phyloP scores from a whole-genome alignment of 805 yeast species.

The Lipomyces orientalis region DNA sequence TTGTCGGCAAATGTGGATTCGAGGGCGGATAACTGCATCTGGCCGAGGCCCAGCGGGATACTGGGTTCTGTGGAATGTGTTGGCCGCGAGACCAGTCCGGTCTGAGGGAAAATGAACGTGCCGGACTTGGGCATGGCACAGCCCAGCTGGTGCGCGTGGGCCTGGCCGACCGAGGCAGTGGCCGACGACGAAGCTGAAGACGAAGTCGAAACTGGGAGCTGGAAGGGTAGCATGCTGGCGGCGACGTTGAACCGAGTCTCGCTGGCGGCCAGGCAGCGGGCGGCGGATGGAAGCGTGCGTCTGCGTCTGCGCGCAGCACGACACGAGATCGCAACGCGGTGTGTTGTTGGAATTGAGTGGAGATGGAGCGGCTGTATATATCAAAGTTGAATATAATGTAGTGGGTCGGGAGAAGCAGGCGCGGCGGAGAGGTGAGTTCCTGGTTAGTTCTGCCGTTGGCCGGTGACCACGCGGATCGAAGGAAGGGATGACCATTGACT shows the following conservation, averaged over 20 bases:
- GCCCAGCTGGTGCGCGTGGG: not conserved
- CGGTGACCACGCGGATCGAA: conserved; percentile 21
- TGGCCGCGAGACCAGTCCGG: not conserved
- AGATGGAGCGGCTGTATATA: not conserved
- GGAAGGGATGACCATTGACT: conserved; percentile 18
- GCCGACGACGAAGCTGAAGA: not conserved
- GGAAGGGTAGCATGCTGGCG: conserved; percentile 7
- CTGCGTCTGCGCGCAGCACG: conserved; percentile 8
- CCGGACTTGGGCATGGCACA: not conserved
- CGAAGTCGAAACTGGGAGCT: not conserved
- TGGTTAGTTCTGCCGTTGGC: not conserved
- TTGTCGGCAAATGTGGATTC: conserved; percentile 35
- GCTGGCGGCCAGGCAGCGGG: not conserved
- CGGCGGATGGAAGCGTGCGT: not conserved
- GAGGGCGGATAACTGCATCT: conserved; percentile 28
- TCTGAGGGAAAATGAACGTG: not conserved
- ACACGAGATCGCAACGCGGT: conserved; percentile 4
- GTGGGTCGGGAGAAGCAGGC: not conserved
- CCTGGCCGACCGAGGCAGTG: not conserved
- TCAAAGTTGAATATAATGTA: not conserved
- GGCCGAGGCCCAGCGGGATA: conserved; percentile 19
- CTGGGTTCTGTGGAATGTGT: not conserved
- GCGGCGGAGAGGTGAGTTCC: not conserved
- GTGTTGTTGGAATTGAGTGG: not conserved
- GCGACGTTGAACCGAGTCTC: not conserved